Evolutionary conservation across 2,329 filamentous ascomycete genomes (phyloP).

Genomic region (Fusarium circinatum): DNA sequence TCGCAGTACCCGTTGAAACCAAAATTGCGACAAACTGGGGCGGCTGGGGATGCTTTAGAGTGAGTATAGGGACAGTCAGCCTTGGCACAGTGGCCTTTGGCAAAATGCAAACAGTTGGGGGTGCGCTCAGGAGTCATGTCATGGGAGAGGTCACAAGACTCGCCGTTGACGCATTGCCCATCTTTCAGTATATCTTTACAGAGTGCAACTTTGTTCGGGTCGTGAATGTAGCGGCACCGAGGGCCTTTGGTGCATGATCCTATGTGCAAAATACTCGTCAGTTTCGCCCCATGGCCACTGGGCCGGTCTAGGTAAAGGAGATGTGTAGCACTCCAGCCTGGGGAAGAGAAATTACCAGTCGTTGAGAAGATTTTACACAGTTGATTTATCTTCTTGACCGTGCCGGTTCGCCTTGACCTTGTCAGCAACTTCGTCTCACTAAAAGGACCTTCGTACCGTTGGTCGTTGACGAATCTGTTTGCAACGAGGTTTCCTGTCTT

Average conservation of each 20-base stretch:
- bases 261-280: conserved; percentile 59
- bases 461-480: conserved; percentile 77
- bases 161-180: conserved; percentile 79
- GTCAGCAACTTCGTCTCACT: conserved; percentile 51
- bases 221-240: conserved; percentile 82
- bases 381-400: conserved; percentile 75
- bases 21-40: conserved; percentile 85
- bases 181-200: conserved; percentile 89
- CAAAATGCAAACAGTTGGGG: conserved; percentile 89
- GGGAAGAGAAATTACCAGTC: conserved; percentile 70
- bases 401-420: conserved; percentile 58
- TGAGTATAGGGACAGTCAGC: conserved; percentile 88
- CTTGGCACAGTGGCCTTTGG: conserved; percentile 90
- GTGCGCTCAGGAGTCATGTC: conserved; percentile 84
- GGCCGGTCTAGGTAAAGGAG: conserved; percentile 34
- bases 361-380: conserved; percentile 78
- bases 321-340: conserved; percentile 37
- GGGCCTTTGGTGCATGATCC: conserved; percentile 88
- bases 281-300: conserved; percentile 57
- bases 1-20: conserved; percentile 89
- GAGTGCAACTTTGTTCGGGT: conserved; percentile 85
- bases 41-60: conserved; percentile 78
- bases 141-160: conserved; percentile 91
- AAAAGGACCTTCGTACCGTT: conserved; percentile 69
- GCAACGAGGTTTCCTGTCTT: conserved; percentile 89